phyloP scores from a whole-genome alignment of 148 eudicot species.

The Camellia sinensis region DNA sequence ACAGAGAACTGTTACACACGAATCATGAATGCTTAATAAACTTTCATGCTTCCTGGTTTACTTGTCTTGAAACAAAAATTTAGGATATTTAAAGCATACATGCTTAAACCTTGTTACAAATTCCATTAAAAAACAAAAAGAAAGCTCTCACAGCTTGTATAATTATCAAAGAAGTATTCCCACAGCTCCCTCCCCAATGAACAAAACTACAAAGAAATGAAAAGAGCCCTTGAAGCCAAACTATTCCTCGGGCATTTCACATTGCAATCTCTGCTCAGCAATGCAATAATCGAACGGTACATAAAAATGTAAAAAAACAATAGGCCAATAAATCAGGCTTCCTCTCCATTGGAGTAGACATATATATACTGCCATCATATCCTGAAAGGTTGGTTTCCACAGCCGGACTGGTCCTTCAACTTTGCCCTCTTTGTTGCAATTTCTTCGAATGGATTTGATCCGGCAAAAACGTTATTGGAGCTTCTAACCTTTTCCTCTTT shows the following conservation, averaged over 20 bases:
- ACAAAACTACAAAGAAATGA: neutral
- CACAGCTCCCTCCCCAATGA: neutral
- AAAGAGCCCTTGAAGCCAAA: neutral
- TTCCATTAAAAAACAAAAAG: neutral
- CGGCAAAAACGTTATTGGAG: slow-evolving; percentile 37
- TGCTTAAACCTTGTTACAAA: neutral
- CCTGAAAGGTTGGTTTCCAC: slow-evolving; percentile 42
- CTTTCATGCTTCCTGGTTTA: neutral
- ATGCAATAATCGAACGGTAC: neutral
- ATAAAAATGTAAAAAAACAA: neutral
- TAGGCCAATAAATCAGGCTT: neutral
- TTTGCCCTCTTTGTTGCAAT: slow-evolving; percentile 52
- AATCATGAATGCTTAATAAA: neutral
- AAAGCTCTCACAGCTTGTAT: slow-evolving; percentile 6
- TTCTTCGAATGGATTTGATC: slow-evolving; percentile 82
- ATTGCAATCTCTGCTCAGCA: neutral
- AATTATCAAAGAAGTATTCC: neutral
- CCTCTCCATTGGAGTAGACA: neutral
- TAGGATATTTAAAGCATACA: neutral
- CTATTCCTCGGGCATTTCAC: neutral
- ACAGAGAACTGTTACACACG: neutral
- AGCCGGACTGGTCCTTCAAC: slow-evolving; percentile 31
- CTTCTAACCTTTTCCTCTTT: slow-evolving; percentile 70
- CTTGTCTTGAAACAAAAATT: neutral
- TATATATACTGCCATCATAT: slow-evolving; percentile 20